Percentiles rank a stretch among this genome's conserved stretches.
Conservation (phyloP, 495 filamentous ascomycete species). For the Neurospora sp. region DNA sequence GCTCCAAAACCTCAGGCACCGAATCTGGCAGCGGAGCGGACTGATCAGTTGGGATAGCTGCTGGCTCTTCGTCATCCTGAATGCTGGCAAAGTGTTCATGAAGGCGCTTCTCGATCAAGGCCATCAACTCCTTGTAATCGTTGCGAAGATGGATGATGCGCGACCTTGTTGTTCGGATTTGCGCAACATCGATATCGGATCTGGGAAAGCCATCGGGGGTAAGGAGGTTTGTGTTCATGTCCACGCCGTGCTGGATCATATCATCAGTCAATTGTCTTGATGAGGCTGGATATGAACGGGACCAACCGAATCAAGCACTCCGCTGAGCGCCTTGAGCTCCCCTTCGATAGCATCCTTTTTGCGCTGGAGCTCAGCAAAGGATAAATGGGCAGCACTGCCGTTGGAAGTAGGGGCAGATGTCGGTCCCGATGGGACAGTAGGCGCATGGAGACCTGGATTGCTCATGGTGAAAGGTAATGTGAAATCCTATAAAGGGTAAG, state of each 20-base stretch:
- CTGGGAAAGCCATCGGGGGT: slow-evolving; percentile 91
- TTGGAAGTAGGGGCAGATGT: slow-evolving; percentile 41
- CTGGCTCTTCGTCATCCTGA: slow-evolving; percentile 25
- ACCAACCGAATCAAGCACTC: slow-evolving; percentile 79
- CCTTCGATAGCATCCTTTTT: slow-evolving; percentile 77
- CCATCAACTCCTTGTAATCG: slow-evolving; percentile 88
- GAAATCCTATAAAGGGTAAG: slow-evolving; percentile 18
- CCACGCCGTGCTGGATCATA: slow-evolving; percentile 66
- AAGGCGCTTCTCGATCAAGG: slow-evolving; percentile 65
- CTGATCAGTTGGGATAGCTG: background rate
- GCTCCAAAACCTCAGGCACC: slow-evolving; percentile 39
- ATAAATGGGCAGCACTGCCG: slow-evolving; percentile 46
- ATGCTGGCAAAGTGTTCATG: slow-evolving; percentile 64
- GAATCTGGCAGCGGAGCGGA: slow-evolving; percentile 20
- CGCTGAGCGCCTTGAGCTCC: slow-evolving; percentile 72
- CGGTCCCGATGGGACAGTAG: slow-evolving; percentile 64
- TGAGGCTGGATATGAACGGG: background rate
- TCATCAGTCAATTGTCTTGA: slow-evolving; percentile 7
- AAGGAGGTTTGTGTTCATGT: slow-evolving; percentile 81
- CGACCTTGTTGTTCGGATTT: slow-evolving; percentile 83
- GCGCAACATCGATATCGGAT: slow-evolving; percentile 88
- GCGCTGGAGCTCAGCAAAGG: slow-evolving; percentile 47
- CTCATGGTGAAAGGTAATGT: slow-evolving; percentile 42
- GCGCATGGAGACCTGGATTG: slow-evolving; percentile 52
- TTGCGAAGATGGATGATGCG: slow-evolving; percentile 84